Conservation (phyloP, 192 early-diverging fungal species). For the Chytriomyces sp. region DNA sequence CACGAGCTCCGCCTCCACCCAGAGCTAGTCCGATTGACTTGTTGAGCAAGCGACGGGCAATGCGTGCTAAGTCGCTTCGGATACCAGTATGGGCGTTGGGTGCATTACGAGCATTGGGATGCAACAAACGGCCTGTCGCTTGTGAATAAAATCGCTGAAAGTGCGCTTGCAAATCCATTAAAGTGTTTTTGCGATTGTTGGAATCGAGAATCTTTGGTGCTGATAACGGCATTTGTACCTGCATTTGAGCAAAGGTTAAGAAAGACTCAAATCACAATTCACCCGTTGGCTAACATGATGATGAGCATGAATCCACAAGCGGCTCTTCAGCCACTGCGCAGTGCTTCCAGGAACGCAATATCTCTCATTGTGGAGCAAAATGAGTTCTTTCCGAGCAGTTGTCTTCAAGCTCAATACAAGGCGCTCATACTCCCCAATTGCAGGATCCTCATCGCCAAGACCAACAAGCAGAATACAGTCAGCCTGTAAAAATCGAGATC, state of each 20-base stretch:
- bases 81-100: slow-evolving; percentile 43
- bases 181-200: slow-evolving; percentile 33
- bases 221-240: slow-evolving; percentile 52
- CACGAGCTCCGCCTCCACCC: slow-evolving; percentile 96
- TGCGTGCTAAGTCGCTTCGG: slow-evolving; percentile 68
- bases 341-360: slow-evolving; percentile 80
- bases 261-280: not conserved
- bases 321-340: slow-evolving; percentile 87
- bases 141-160: slow-evolving; percentile 40
- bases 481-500: slow-evolving; percentile 60
- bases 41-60: slow-evolving; percentile 90
- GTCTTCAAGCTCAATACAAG: slow-evolving; percentile 92
- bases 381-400: slow-evolving; percentile 96
- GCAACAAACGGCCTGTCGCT: slow-evolving; percentile 15
- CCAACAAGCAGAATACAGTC: slow-evolving; percentile 97
- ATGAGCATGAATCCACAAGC: slow-evolving; percentile 94
- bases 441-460: slow-evolving; percentile 83
- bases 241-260: not conserved
- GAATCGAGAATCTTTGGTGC: slow-evolving; percentile 35
- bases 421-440: slow-evolving; percentile 91
- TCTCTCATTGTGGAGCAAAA: slow-evolving; percentile 83
- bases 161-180: slow-evolving; percentile 44
- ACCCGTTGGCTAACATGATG: slow-evolving; percentile 76
- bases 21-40: slow-evolving; percentile 91
- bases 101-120: slow-evolving; percentile 12